Percentiles rank a stretch among this genome's conserved stretches.
phyloP scores from a whole-genome alignment of 345 rosid genomes.

The Acer campestre region DNA sequence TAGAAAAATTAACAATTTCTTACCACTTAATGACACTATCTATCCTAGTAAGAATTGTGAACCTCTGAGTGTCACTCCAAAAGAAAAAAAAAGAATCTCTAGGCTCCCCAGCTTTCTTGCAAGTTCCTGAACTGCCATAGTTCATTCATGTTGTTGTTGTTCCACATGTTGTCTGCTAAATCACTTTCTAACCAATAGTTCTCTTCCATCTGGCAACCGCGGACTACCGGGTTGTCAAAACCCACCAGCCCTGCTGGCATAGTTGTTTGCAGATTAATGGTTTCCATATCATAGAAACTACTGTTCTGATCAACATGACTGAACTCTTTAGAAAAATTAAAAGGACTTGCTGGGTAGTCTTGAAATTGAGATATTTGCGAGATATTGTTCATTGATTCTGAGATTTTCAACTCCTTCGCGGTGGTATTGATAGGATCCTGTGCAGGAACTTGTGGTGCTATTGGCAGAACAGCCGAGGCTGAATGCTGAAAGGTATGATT shows the following conservation, averaged over 20 bases:
- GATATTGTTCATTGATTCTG: constrained; percentile 29
- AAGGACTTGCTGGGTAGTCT: constrained; percentile 26
- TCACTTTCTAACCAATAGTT: constrained; percentile 34
- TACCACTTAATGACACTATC: not conserved
- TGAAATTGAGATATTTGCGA: constrained; percentile 24
- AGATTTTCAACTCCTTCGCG: not conserved
- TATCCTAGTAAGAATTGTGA: not conserved
- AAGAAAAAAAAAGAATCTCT: not conserved
- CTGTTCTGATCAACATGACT: constrained; percentile 8
- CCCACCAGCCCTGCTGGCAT: constrained; percentile 18
- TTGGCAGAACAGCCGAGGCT: not conserved
- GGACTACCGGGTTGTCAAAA: constrained; percentile 13
- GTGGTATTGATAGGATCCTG: not conserved
- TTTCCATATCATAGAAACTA: constrained; percentile 32
- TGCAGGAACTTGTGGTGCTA: not conserved
- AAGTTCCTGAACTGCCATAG: constrained; percentile 35
- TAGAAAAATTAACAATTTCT: not conserved
- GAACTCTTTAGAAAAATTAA: constrained; percentile 18
- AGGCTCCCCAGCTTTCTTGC: constrained; percentile 14
- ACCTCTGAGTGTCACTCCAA: not conserved
- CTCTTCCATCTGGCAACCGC: constrained; percentile 25
- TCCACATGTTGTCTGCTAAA: constrained; percentile 42
- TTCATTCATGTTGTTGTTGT: constrained; percentile 28
- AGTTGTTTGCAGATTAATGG: constrained; percentile 12
- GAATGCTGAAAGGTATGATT: constrained; percentile 7